These are phyloP conservation scores for Alternaria ventricosa DNA, from an alignment of 2,329 filamentous ascomycete species.

Conservation along the genomic window DNA sequence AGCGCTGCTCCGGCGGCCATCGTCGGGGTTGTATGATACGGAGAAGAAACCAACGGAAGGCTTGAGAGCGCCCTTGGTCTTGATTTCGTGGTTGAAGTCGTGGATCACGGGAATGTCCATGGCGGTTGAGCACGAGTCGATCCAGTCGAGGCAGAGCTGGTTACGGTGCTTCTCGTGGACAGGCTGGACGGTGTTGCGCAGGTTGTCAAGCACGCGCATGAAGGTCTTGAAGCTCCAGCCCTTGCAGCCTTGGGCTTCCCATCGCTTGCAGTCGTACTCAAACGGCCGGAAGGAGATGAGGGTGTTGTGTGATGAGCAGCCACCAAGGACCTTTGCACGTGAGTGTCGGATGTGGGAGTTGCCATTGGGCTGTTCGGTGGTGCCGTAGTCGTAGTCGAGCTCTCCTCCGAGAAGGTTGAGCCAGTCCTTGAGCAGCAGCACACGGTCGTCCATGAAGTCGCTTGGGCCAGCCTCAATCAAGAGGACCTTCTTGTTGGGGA, in stretches of 20 bases:
- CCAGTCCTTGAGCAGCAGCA: constrained; percentile 88
- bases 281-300: constrained; percentile 92
- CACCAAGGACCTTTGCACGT: constrained; percentile 88
- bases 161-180: constrained; percentile 86
- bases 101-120: constrained; percentile 80
- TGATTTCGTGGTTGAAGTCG: constrained; percentile 88
- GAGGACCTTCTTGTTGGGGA: constrained; percentile 81
- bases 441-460: constrained; percentile 86
- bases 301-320: constrained; percentile 93
- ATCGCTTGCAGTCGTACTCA: constrained; percentile 84
- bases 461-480: constrained; percentile 89
- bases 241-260: constrained; percentile 80
- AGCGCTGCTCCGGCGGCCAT: constrained; percentile 82
- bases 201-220: constrained; percentile 79
- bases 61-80: constrained; percentile 72
- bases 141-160: constrained; percentile 90
- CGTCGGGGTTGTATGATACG: constrained; percentile 88
- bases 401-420: constrained; percentile 81
- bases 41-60: constrained; percentile 89
- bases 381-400: constrained; percentile 90
- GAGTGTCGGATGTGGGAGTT: constrained; percentile 94
- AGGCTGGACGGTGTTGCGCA: constrained; percentile 89
- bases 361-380: constrained; percentile 86
- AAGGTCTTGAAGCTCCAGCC: constrained; percentile 89
- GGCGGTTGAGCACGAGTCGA: constrained; percentile 78